Conservation (phyloP, 176 grass and related monocot genomes). For the Thinopyrum elongatum region DNA sequence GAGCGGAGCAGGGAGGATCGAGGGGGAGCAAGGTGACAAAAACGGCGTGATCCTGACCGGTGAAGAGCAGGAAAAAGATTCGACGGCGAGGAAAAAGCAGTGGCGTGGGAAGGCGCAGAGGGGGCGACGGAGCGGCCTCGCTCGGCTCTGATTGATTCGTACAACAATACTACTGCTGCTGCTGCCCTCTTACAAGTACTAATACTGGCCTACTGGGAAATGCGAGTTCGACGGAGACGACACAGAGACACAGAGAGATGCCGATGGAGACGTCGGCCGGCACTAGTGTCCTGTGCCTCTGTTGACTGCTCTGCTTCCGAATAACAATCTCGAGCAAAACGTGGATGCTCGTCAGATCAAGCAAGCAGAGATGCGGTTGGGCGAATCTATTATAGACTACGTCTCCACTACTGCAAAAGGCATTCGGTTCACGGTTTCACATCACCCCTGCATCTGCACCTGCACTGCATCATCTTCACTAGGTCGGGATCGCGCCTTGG, state of each 20-base stretch:
- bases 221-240: background rate
- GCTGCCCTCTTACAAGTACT: background rate
- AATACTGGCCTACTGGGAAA: background rate
- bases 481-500: no score
- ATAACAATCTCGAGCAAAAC: slow-evolving; percentile 1
- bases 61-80: slow-evolving; percentile 1
- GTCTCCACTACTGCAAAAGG: background rate
- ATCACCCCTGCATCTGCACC: background rate
- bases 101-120: background rate
- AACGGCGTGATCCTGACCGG: background rate
- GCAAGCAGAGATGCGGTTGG: background rate
- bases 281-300: background rate
- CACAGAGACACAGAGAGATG: background rate
- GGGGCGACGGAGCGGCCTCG: background rate
- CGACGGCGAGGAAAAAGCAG: background rate
- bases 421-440: background rate
- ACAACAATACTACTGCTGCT: background rate
- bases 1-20: background rate
- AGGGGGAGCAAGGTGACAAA: background rate
- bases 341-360: background rate
- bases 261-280: background rate
- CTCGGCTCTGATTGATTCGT: background rate
- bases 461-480: background rate
- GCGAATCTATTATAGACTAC: background rate
- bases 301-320: background rate